Percentiles rank a stretch among this genome's conserved stretches.
These are phyloP conservation scores for Phaeosphaeriaceae sp. DNA, from an alignment of 2,329 filamentous ascomycete species.

Conservation along the genomic window DNA sequence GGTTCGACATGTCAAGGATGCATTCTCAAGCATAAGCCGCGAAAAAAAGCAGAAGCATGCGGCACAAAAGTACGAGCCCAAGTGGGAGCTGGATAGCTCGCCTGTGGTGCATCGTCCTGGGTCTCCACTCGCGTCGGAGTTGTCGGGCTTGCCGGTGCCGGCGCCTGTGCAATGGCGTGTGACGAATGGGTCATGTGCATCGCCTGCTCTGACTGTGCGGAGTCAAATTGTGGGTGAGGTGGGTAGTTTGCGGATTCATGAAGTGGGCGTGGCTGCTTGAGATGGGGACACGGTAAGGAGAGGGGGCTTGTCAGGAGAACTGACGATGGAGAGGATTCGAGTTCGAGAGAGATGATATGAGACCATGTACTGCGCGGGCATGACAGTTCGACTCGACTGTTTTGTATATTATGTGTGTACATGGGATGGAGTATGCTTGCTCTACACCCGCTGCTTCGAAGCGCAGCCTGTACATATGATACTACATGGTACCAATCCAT, in stretches of 20 bases:
- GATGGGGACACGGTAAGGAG: too few relatives aligned
- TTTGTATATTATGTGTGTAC: too few relatives aligned
- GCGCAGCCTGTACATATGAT: too few relatives aligned
- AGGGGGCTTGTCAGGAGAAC: background rate
- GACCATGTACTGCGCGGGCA: background rate
- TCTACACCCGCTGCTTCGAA: too few relatives aligned
- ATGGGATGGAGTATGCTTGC: too few relatives aligned
- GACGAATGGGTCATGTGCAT: background rate
- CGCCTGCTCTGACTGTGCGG: background rate
- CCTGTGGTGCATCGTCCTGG: background rate
- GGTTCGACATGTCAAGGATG: too few relatives aligned
- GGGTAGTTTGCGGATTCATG: background rate
- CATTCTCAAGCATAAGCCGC: too few relatives aligned
- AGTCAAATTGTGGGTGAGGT: background rate
- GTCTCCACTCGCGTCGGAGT: background rate
- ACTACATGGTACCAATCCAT: too few relatives aligned
- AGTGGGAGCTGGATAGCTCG: background rate
- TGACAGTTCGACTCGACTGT: background rate
- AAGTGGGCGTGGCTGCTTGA: background rate
- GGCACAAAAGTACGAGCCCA: background rate
- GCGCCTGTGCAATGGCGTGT: background rate
- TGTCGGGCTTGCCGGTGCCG: background rate
- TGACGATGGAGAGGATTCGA: too few relatives aligned
- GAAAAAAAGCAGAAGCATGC: background rate
- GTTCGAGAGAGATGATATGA: background rate